Evolutionary conservation across 2,329 filamentous ascomycete species (phyloP).

Genomic region (Fusarium sp.): DNA sequence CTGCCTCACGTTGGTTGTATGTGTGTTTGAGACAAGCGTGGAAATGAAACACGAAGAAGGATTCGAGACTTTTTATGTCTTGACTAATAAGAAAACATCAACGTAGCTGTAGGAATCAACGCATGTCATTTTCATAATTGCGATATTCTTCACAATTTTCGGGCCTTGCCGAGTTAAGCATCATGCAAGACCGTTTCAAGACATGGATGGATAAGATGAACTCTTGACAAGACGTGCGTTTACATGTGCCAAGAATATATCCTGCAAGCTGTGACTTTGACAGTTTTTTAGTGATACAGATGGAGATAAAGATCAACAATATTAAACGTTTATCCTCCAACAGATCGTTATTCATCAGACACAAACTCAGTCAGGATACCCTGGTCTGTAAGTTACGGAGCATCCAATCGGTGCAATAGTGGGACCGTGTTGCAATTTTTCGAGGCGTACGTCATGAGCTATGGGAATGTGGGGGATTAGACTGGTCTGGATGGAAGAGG

Average conservation of each 20-base stretch:
- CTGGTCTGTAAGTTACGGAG: background rate
- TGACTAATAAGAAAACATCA: conserved; percentile 12
- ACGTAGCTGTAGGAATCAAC: background rate
- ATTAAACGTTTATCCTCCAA: background rate
- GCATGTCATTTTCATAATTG: conserved; percentile 14
- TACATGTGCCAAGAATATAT: conserved; percentile 23
- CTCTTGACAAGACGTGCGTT: background rate
- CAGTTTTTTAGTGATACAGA: conserved; percentile 5
- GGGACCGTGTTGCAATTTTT: conserved; percentile 18
- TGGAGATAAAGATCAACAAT: conserved; percentile 23
- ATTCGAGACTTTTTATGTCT: conserved; percentile 9
- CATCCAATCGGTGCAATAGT: conserved; percentile 33
- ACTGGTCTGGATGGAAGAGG: conserved; percentile 30
- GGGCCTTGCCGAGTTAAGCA: conserved; percentile 26
- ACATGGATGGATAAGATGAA: conserved; percentile 10
- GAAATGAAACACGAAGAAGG: conserved; percentile 24
- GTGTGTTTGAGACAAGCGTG: conserved; percentile 28
- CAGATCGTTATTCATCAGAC: background rate
- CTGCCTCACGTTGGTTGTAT: conserved; percentile 13
- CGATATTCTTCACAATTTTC: conserved; percentile 11
- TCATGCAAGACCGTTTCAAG: conserved; percentile 30
- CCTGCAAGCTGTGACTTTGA: conserved; percentile 7
- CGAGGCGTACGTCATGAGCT: conserved; percentile 32
- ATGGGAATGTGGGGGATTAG: conserved; percentile 31
- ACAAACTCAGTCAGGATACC: background rate